Base-by-base conservation (phyloP, 2,329 filamentous ascomycete species). In the Beauveria scarabaeidicola region DNA sequence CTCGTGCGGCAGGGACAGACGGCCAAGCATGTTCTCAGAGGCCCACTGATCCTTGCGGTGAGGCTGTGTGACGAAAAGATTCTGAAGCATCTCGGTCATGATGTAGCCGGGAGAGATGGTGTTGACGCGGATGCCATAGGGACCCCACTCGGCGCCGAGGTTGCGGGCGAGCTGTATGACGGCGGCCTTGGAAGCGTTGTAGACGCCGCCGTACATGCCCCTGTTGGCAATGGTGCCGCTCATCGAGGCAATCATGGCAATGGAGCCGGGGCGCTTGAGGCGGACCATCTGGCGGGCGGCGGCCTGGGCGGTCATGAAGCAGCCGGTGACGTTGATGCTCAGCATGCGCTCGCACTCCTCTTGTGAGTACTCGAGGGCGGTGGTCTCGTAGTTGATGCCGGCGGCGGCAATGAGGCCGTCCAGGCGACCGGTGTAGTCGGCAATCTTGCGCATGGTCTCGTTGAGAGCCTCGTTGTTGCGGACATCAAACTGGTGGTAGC, bases 261-360 rank as follows among this genome's bases (percentile, higher is more conserved):
- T 81, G 68, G 83, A 87, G 0, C 86, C 85, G 6, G 76, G 74
- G 27, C 74, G 77, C 60, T 82, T 78, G 29, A 82, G 76, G 54
- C 79, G 78, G 23, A 85, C 75, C 81, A 89, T 85, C 70, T 94
- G 88, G 59, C 86, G 81, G 38, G 91, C 92, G n/a, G 90, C 89
- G 21, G 90, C 90, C 77, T 93, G 90, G 27, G 91, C 90, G 63
- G 90, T 95, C 81, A 92, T 84, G 75, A 91, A 90, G 29, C 82
- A 85, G 13, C 91, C 92, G n/a, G 86, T 94, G 66, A 96, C 80
- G 74, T 97, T 95, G 68, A 93, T 87, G 67, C 88, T 83, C 73
- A 96, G 81, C 78, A 96, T 90, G 72, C 85, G 82, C 70, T 91
- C 85, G 70, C 85, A 84, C 69, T 90, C 88, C 69, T 87, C 80